Base-by-base conservation (phyloP, 371 early-diverging fungal genomes). In the Apophysomyces ossiformis region DNA sequence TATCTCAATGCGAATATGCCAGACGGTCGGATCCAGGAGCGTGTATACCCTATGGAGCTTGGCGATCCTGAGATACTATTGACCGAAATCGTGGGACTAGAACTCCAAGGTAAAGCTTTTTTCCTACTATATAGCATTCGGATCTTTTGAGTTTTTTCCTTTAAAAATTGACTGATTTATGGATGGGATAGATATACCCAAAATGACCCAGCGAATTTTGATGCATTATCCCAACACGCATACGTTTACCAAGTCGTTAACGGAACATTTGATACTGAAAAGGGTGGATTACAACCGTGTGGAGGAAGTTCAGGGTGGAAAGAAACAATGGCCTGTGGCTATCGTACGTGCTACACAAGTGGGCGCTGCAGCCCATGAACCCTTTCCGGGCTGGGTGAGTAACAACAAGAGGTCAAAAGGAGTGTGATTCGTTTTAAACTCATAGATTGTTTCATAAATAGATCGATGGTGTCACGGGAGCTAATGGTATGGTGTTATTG, bases 301-400 rank as follows among this genome's bases (percentile, higher is more conserved):
- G 1, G 85, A 83, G 56, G 81, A 83, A 63, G 76, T 71, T 4
- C 81, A 83, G 37, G 81, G 81, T 35, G 79, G 83, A 12, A 80
- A 81, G 60, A 66, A 66, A 7, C 78, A 82, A 59, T 79, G 81
- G 77, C 86, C 87, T 7, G 71, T 89, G 12, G 81, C 83, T 45
- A 89, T 89, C 66, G 79, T 87, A 12, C 79, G 87, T 43, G 85
- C 89, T 5, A 85, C 87, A 0, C 84, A 87, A 61, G 85, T 89
- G 12, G 83, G 85, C 11, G 84, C 85, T 4, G 84, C 84, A 50
- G 67, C 70, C 1, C 65, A 45, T 36, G 87, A 87, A 46, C 89
- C 89, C 7, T 72, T 87, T 7, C 85, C 85, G 32, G 89, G 89
- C 1, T 89, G 89, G 89, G 87, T 88, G 73, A 71, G 65, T 46